Conservation (phyloP, 2,329 filamentous ascomycete genomes). For the Plectosphaerella sp. region DNA sequence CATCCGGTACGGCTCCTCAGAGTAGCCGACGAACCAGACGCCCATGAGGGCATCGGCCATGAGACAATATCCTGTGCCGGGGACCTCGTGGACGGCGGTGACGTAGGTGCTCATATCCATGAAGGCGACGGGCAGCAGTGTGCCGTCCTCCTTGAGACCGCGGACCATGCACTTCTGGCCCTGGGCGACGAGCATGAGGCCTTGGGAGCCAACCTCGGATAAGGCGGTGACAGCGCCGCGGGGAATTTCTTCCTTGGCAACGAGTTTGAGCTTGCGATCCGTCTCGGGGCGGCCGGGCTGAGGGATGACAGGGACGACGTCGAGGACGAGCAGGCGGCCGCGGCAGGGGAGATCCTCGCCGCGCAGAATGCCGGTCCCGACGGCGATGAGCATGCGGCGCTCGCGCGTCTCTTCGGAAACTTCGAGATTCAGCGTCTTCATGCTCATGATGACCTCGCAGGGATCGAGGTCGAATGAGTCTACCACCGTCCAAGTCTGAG, state of each 20-base stretch:
- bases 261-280: slow-evolving; percentile 76
- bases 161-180: slow-evolving; percentile 97
- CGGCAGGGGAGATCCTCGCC: slow-evolving; percentile 87
- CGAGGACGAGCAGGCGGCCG: slow-evolving; percentile 84
- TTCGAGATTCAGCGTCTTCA: slow-evolving; percentile 81
- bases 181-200: slow-evolving; percentile 83
- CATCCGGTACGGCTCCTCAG: slow-evolving; percentile 95
- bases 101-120: slow-evolving; percentile 97
- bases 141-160: slow-evolving; percentile 91
- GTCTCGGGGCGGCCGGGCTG: slow-evolving; percentile 83
- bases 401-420: slow-evolving; percentile 89
- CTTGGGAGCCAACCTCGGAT: slow-evolving; percentile 79
- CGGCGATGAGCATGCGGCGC: slow-evolving; percentile 72
- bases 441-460: slow-evolving; percentile 73
- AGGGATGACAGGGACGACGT: slow-evolving; percentile 87
- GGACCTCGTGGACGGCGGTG: slow-evolving; percentile 76
- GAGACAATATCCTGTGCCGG: slow-evolving; percentile 77
- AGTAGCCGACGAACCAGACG: slow-evolving; percentile 93
- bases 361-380: slow-evolving; percentile 80
- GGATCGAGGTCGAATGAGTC: slow-evolving; percentile 70
- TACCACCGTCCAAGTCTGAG: slow-evolving; percentile 72
- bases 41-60: slow-evolving; percentile 91
- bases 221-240: slow-evolving; percentile 87
- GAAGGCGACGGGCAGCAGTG: slow-evolving; percentile 88
- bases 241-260: slow-evolving; percentile 86